Evolutionary conservation across 805 yeast species (phyloP).

Genomic region (Cyberlindnera bimundalis): DNA sequence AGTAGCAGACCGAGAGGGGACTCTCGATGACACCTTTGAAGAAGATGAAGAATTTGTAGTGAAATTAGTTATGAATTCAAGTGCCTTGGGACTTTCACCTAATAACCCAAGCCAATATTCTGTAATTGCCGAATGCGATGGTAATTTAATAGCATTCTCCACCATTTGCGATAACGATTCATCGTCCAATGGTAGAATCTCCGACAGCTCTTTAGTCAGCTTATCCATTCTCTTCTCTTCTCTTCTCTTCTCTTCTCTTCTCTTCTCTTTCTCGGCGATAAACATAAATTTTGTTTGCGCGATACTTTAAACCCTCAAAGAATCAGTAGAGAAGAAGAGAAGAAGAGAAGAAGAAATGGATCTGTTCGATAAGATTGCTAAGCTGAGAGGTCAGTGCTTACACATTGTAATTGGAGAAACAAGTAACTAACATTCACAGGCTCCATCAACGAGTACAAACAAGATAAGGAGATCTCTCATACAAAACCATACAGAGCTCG

Average conservation of each 20-base stretch:
- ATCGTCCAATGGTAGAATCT: conserved; percentile 54
- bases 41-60: conserved; percentile 24
- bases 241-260: too few species aligned
- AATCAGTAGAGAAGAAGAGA: background rate
- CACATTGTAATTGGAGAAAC: background rate
- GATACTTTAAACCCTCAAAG: background rate
- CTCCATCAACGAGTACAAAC: conserved; percentile 18
- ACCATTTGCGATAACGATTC: conserved; percentile 54
- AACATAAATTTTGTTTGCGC: too few species aligned
- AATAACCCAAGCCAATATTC: conserved; percentile 52
- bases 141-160: conserved; percentile 46
- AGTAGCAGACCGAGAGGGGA: conserved; percentile 4
- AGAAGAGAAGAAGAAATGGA: conserved; percentile 3
- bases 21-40: background rate
- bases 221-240: too few species aligned
- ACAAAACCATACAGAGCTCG: conserved; percentile 5
- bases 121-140: conserved; percentile 44
- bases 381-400: conserved; percentile 20
- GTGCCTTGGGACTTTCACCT: conserved; percentile 54
- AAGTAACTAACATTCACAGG: conserved; percentile 11
- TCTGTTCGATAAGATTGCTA: conserved; percentile 20
- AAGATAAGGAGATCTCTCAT: conserved; percentile 5
- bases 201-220: conserved; percentile 18
- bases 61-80: conserved; percentile 45
- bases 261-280: too few species aligned